Conservation (phyloP, 2,329 filamentous ascomycete species). For the Neofusicoccum cordaticola region DNA sequence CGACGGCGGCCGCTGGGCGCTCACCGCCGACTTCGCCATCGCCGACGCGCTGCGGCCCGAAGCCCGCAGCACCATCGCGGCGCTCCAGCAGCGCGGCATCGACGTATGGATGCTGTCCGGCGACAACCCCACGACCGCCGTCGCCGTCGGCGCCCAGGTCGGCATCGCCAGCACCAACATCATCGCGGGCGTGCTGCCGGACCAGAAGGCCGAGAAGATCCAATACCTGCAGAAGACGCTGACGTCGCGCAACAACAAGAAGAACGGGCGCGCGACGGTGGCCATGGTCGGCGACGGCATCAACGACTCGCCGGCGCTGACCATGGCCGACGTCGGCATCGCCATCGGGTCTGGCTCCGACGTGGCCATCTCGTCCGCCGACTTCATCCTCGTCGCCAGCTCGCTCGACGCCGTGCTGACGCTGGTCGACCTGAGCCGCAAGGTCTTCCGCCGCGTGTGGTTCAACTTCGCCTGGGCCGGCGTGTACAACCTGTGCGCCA, state of each 20-base stretch:
- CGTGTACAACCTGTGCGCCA: constrained; percentile 73
- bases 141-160: constrained; percentile 71
- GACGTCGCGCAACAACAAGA: constrained; percentile 19
- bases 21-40: constrained; percentile 69
- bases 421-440: constrained; percentile 66
- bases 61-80: constrained; percentile 61
- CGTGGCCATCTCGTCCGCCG: constrained; percentile 76
- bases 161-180: constrained; percentile 73
- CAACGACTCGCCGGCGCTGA: constrained; percentile 79
- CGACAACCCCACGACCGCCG: constrained; percentile 82
- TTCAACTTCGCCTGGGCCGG: constrained; percentile 85
- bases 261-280: constrained; percentile 53
- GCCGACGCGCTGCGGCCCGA: constrained; percentile 79
- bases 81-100: constrained; percentile 64
- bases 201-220: constrained; percentile 74
- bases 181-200: constrained; percentile 82
- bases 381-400: constrained; percentile 75
- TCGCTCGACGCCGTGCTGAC: constrained; percentile 68
- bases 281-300: constrained; percentile 87
- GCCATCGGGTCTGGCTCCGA: constrained; percentile 78
- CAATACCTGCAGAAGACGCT: constrained; percentile 44
- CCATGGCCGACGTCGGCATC: constrained; percentile 78
- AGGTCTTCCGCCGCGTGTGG: constrained; percentile 74
- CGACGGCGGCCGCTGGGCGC: constrained; percentile 27
- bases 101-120: constrained; percentile 91